Evolutionary conservation across 441 rosid genomes (phyloP), one percentile per base, ranked within the genome.

Genomic region (Erodium trifolium): DNA sequence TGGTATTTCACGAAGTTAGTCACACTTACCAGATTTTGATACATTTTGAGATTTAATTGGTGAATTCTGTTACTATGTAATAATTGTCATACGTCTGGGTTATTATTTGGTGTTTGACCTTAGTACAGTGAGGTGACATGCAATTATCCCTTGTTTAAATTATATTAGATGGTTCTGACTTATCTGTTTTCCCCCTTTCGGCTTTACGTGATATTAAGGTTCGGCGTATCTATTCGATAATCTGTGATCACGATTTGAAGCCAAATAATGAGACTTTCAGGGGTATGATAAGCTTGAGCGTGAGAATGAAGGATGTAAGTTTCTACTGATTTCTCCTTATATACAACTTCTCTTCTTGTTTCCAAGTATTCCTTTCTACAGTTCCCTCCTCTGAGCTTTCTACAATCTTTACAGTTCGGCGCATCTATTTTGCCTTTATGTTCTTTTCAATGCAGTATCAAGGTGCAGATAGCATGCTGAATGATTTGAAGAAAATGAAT

Each of bases 281-380:
- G 77, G 76, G 80, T 68, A 81, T 84, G 84, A 92, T 94, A 81
- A 79, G 63, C 81, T 80, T 84, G 80, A 78, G 81, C 18, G 83
- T 80, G 73, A 86, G 78, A 83, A 83, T 84, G 86, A 90, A 86
- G 87, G 97, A 94, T 78, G 99, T 94, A 86, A 84, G 86, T 77
- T 70, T 41, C 49, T 65, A 53, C 41, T 5, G 41, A 37, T 37
- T 12, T 67, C 68, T 72, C 67, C 34, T 65, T 57, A 13, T 10
- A 13, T 37, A 23, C 23, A 11, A 5, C 67, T 43, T 74, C 57
- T 63, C 31, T 68, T 35, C 47, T 9, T 72, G 71, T 31, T 49
- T 65, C 43, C 14, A 34, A 69, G 68, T 63, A 13, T 14, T 55
- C 51, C 68, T 70, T 29, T 73, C 39, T 77, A 43, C 13, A 43